Evolutionary conservation across 352 stramenopile genomes (phyloP).

Genomic region (Globisporangium emineosum): DNA sequence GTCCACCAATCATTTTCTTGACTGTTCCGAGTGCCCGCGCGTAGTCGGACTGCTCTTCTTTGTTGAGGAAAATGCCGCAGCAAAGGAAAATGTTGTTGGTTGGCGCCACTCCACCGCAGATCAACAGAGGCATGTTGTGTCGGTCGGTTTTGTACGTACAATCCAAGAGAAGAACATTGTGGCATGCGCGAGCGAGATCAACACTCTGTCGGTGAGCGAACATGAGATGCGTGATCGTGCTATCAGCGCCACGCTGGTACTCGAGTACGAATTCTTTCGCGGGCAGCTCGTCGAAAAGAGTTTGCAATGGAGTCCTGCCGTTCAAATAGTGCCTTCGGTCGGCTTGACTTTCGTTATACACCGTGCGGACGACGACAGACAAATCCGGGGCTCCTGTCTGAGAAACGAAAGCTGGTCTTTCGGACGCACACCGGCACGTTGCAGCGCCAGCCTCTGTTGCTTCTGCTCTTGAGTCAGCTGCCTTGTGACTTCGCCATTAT

Average conservation of each 20-base stretch:
- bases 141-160: neutral
- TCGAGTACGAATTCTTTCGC: neutral
- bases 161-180: neutral
- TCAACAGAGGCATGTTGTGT: neutral
- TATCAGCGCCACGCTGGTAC: neutral
- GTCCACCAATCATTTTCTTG: neutral
- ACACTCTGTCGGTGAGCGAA: neutral
- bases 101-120: neutral
- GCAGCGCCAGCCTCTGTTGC: no score
- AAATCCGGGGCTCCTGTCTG: neutral
- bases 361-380: neutral
- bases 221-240: neutral
- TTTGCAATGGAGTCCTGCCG: neutral
- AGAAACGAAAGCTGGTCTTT: neutral
- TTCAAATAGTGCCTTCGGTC: neutral
- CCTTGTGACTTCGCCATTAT: no score
- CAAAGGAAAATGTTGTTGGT: neutral
- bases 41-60: neutral
- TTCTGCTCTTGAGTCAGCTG: no score
- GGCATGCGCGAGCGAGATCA: neutral
- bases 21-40: neutral
- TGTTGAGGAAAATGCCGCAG: neutral
- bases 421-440: neutral
- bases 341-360: neutral
- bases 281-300: neutral